phyloP scores from a whole-genome alignment of 192 early-diverging fungal genomes.

The Diversispora epigaea region DNA sequence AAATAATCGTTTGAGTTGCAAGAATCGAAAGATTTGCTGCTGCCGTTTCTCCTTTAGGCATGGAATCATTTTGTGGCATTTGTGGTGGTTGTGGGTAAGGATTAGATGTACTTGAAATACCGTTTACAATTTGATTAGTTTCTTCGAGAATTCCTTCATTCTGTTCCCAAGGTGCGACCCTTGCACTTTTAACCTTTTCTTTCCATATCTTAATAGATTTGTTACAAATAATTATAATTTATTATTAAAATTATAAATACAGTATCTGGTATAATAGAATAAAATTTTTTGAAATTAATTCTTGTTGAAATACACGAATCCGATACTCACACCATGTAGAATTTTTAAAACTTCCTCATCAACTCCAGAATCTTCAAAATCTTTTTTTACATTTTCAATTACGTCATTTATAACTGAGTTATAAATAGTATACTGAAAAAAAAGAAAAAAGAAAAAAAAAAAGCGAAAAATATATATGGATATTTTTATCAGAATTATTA shows the following conservation, averaged over 20 bases:
- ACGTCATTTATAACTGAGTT: conserved; percentile 92
- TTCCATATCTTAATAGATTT: conserved; percentile 12
- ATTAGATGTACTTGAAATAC: not conserved
- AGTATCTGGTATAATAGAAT: no score
- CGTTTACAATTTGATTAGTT: not conserved
- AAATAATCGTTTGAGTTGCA: conserved; percentile 32
- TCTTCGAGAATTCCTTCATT: not conserved
- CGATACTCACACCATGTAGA: conserved; percentile 63
- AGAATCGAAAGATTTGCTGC: conserved; percentile 44
- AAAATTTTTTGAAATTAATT: no score
- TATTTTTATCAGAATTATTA: not conserved
- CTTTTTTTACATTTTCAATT: conserved; percentile 76
- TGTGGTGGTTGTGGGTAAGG: not conserved
- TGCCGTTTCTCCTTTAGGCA: not conserved
- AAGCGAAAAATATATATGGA: not conserved
- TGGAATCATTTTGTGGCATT: not conserved
- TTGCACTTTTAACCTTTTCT: conserved; percentile 3
- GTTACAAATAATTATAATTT: not conserved
- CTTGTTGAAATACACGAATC: not conserved
- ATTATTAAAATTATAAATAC: not conserved
- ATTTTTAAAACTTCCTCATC: conserved; percentile 84
- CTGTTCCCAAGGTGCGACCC: not conserved
- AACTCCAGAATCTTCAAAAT: conserved; percentile 90
- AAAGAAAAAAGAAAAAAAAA: not conserved
- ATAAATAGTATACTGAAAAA: conserved; percentile 63